These are phyloP conservation scores for Acanthamoeba culbertsoni DNA, from an alignment of 208 protist genomes.

Conservation along the genomic window DNA sequence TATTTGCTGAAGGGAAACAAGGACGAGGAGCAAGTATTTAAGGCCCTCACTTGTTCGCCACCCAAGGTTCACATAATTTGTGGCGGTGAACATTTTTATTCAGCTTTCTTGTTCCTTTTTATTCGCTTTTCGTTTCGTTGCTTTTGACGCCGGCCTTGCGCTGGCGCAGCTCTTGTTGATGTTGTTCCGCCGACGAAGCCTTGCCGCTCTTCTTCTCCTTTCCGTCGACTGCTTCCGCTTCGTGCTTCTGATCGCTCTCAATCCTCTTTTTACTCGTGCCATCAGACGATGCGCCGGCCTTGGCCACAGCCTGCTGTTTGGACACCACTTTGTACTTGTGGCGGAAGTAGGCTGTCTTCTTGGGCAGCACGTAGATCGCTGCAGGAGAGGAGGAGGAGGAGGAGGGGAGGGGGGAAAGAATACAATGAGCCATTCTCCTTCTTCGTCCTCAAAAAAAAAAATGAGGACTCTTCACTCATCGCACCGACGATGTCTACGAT, in stretches of 20 bases:
- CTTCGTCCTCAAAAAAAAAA: no score
- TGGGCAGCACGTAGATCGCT: constrained; percentile 30
- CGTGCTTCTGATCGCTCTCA: not conserved
- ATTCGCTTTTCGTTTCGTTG: not conserved
- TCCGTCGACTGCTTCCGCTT: not conserved
- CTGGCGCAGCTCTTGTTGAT: not conserved
- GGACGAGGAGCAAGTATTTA: not conserved
- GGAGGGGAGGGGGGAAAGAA: no score
- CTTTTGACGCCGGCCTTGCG: not conserved
- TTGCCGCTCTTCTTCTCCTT: not conserved
- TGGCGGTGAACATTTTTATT: no score
- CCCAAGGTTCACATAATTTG: no score
- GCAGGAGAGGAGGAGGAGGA: no score
- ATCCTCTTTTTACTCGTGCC: not conserved
- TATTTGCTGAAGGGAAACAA: no score
- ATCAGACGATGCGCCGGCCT: not conserved
- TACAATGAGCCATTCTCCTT: no score
- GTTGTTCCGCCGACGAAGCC: not conserved
- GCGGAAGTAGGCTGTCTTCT: constrained; percentile 5
- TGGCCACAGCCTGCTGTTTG: not conserved
- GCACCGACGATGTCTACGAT: not conserved
- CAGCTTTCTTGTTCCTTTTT: not conserved
- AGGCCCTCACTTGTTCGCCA: no score
- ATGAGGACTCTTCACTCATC: no score
- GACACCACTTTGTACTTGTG: constrained; percentile 24